Percentiles rank a stretch among this genome's conserved stretches.
phyloP scores from a whole-genome alignment of 495 filamentous ascomycete species.

The Hyaloscypha hepaticicola region DNA sequence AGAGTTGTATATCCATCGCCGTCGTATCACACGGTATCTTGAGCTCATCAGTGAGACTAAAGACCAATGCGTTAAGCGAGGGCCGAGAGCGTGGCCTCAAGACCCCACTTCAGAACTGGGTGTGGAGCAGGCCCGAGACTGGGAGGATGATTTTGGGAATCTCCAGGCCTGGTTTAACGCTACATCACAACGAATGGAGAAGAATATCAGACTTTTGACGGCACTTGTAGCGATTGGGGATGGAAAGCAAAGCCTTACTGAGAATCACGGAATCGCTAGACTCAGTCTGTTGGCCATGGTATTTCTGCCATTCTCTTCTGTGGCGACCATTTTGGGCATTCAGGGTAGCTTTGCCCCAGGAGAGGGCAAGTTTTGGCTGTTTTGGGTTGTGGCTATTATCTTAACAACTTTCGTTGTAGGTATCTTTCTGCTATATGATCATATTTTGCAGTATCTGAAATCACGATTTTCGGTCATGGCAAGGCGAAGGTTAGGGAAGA shows the following conservation, averaged over 20 bases:
- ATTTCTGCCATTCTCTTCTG: slow-evolving; percentile 43
- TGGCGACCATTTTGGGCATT: slow-evolving; percentile 39
- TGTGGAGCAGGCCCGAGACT: background rate
- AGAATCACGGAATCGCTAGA: slow-evolving; percentile 37
- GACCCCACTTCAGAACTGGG: background rate
- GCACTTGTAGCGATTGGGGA: slow-evolving; percentile 33
- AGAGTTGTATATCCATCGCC: slow-evolving; percentile 19
- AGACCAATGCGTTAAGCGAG: slow-evolving; percentile 2
- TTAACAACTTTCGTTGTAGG: slow-evolving; percentile 24
- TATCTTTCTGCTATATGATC: slow-evolving; percentile 6
- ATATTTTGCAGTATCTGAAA: background rate
- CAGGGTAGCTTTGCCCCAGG: slow-evolving; percentile 20
- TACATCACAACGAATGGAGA: background rate
- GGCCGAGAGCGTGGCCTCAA: background rate
- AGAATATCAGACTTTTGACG: slow-evolving; percentile 19
- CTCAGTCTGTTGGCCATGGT: slow-evolving; percentile 43
- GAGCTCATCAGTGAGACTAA: slow-evolving; percentile 14
- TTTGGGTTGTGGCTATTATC: slow-evolving; percentile 38
- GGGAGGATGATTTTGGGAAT: slow-evolving; percentile 2
- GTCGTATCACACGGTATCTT: slow-evolving; percentile 19
- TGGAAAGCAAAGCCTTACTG: slow-evolving; percentile 31
- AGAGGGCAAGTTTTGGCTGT: slow-evolving; percentile 38
- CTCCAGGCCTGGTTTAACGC: background rate
- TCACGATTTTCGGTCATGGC: background rate
- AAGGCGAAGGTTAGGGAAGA: background rate